Evolutionary conservation across 192 early-diverging fungal genomes (phyloP).

Genomic region (Pilobolus umbonatus): DNA sequence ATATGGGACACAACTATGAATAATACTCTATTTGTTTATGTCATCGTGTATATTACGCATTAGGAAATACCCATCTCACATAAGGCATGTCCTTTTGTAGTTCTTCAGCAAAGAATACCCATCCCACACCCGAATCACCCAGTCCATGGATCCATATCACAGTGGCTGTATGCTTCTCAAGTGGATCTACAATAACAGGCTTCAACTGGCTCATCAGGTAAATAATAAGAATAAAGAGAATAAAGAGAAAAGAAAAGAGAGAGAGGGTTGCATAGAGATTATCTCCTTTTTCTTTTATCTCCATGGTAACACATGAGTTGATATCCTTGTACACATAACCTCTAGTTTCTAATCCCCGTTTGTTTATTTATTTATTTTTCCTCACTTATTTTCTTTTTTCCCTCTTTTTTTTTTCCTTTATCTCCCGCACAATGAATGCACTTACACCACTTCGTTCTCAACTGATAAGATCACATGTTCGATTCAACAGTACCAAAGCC

Average conservation of each 20-base stretch:
- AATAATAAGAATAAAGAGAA: too few species aligned
- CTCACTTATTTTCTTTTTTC: neutral
- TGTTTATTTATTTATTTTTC: too few species aligned
- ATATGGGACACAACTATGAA: neutral
- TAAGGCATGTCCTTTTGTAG: constrained; percentile 58
- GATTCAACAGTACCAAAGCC: neutral
- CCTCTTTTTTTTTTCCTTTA: neutral
- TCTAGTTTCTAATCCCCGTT: too few species aligned
- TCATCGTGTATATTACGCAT: constrained; percentile 53
- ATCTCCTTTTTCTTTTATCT: too few species aligned
- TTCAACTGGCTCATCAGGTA: neutral
- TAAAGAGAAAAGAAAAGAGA: too few species aligned
- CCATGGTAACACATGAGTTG: too few species aligned
- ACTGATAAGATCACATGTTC: constrained; percentile 4
- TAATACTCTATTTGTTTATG: neutral
- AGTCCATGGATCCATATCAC: constrained; percentile 55
- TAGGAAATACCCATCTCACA: constrained; percentile 87
- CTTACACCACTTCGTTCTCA: constrained; percentile 7
- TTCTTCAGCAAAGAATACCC: constrained; percentile 50
- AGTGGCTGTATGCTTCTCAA: constrained; percentile 46
- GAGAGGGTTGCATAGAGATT: too few species aligned
- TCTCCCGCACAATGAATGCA: neutral
- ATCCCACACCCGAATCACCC: constrained; percentile 56
- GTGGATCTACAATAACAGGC: neutral
- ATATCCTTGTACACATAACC: too few species aligned